Percentiles rank a stretch among this genome's conserved stretches.
These are phyloP conservation scores for Juglanconis sp. DNA, from an alignment of 2,329 filamentous ascomycete genomes.

Conservation along the genomic window DNA sequence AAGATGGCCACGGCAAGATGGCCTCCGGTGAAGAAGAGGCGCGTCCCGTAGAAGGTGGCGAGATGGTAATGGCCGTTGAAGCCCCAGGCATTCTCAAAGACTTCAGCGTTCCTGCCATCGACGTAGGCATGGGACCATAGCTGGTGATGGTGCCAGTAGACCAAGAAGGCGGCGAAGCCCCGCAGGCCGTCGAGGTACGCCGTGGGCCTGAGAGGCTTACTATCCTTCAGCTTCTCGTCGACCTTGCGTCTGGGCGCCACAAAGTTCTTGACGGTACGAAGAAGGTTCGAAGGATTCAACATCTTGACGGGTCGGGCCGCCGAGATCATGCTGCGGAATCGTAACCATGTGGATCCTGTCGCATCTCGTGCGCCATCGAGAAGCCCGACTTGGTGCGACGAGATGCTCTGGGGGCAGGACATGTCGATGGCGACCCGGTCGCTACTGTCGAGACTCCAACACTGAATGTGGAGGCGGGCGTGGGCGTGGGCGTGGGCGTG, in stretches of 20 bases:
- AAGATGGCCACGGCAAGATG: conserved; percentile 10
- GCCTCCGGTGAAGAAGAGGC: conserved; percentile 9
- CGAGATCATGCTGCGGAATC: background rate
- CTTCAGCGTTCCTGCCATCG: background rate
- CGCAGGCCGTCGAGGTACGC: conserved; percentile 10
- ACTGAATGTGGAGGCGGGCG: background rate
- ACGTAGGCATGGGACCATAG: conserved; percentile 3
- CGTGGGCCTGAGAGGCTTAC: conserved; percentile 5
- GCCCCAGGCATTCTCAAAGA: conserved; percentile 7
- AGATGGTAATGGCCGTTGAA: background rate
- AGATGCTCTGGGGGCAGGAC: conserved; percentile 7
- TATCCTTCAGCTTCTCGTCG: background rate
- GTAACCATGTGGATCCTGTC: background rate
- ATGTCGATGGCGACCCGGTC: background rate
- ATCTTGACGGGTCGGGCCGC: conserved; percentile 5
- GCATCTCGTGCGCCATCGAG: background rate
- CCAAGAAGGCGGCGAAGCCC: conserved; percentile 8
- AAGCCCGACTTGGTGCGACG: conserved; percentile 11
- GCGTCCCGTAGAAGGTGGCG: conserved; percentile 1
- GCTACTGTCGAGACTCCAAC: background rate
- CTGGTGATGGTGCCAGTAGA: conserved; percentile 7
- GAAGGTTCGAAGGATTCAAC: background rate
- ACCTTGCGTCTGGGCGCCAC: conserved; percentile 5
- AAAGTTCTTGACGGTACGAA: background rate
- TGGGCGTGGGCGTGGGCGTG: background rate